These are phyloP conservation scores for Rachicladosporium sp. DNA, from an alignment of 2,329 filamentous ascomycete species.

Conservation along the genomic window DNA sequence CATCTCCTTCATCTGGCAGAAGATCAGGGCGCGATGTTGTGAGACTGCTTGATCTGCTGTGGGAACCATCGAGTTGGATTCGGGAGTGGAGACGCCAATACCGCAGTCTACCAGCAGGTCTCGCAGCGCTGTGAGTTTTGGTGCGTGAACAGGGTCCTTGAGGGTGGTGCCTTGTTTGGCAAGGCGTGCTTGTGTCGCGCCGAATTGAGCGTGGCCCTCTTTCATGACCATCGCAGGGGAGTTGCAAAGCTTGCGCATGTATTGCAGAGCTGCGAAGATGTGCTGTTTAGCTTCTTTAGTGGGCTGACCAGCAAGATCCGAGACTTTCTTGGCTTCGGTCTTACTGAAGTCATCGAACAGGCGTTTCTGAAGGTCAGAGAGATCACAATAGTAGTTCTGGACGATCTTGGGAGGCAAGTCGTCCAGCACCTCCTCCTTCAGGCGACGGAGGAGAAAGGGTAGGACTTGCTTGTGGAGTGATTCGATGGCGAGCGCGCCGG, in stretches of 20 bases:
- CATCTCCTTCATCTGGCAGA: conserved; percentile 99
- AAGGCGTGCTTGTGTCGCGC: conserved; percentile 71
- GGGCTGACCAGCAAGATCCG: conserved; percentile 67
- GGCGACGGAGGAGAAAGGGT: conserved; percentile 84
- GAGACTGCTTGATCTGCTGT: conserved; percentile 70
- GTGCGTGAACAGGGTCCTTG: conserved; percentile 76
- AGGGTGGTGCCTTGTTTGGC: conserved; percentile 67
- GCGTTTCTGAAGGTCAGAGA: conserved; percentile 86
- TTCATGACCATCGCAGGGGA: conserved; percentile 95
- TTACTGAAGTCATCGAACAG: conserved; percentile 94
- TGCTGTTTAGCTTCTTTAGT: conserved; percentile 95
- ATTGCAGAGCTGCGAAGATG: conserved; percentile 97
- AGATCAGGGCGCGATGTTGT: conserved; percentile 87
- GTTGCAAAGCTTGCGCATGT: conserved; percentile 99
- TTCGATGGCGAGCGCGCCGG: conserved; percentile 88
- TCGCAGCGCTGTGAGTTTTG: conserved; percentile 78
- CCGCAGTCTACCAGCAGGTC: conserved; percentile 97
- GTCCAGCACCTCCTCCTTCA: conserved; percentile 95
- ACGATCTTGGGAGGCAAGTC: conserved; percentile 96
- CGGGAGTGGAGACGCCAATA: conserved; percentile 61
- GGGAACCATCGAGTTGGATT: conserved; percentile 33
- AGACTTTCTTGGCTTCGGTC: conserved; percentile 80
- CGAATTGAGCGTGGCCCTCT: conserved; percentile 80
- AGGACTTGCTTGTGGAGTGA: conserved; percentile 97
- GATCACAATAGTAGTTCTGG: conserved; percentile 98